Evolutionary conservation across 2,329 filamentous ascomycete species (phyloP).

Genomic region (Golovinomyces cichoracearum): DNA sequence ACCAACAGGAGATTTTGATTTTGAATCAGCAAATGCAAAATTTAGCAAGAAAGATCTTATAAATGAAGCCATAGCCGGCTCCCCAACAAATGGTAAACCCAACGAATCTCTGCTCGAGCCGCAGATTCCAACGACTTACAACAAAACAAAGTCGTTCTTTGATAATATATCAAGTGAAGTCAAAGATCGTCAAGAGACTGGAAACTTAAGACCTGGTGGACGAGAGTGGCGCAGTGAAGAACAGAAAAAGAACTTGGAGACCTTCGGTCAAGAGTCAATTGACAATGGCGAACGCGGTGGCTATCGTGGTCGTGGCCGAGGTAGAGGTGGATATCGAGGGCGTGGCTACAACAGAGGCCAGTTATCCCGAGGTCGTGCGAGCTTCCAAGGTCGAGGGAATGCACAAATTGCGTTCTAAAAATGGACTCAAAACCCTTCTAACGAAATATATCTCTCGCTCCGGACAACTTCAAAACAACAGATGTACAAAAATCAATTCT

Average conservation of each 20-base stretch:
- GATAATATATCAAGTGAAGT: conserved; percentile 93
- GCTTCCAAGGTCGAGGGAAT: neutral
- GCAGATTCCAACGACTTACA: conserved; percentile 35
- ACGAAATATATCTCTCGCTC: no score
- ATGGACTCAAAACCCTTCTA: no score
- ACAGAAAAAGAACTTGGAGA: conserved; percentile 88
- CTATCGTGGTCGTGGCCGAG: conserved; percentile 51
- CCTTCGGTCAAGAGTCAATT: conserved; percentile 87
- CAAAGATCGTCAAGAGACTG: conserved; percentile 59
- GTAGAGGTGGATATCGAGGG: conserved; percentile 18
- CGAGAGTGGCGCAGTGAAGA: conserved; percentile 80
- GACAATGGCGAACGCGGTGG: conserved; percentile 53
- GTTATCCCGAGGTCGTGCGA: neutral
- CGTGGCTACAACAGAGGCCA: conserved; percentile 1
- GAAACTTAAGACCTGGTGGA: conserved; percentile 38
- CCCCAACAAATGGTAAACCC: conserved; percentile 30
- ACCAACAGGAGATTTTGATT: conserved; percentile 77
- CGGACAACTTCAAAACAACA: no score
- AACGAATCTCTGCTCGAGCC: conserved; percentile 19
- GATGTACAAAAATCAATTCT: no score
- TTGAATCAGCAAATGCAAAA: conserved; percentile 61
- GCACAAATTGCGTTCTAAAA: no score
- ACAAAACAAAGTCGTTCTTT: conserved; percentile 78
- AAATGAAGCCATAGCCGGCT: conserved; percentile 70
- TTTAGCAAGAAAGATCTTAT: conserved; percentile 67